Evolutionary conservation across 2,329 filamentous ascomycete species (phyloP), one percentile per base, ranked within the genome.

Genomic region (Tetracladium maxilliforme): DNA sequence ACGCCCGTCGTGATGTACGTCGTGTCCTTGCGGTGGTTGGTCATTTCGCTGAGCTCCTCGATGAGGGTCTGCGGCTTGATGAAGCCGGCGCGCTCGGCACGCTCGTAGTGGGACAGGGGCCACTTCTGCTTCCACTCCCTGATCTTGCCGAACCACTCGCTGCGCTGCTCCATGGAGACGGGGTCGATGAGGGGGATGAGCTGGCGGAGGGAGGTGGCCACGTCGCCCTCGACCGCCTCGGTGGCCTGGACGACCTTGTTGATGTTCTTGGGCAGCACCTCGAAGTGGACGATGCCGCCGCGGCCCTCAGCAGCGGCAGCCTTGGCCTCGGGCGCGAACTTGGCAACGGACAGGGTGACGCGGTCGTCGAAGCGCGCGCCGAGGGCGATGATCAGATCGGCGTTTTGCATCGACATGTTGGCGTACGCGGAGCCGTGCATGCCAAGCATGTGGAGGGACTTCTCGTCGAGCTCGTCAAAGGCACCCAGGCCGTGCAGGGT

Each of bases 191-290:
- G 60, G 8, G 87, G 86, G 18, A 95, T 43, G 25, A 95, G 72
- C 16, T 68, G 56, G 25, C 62, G 62, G 17, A 95, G 60, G 51
- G 92, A 95, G 11, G 73, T 58, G 4, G 75, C 73, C 16, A 93
- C 82, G 44, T 95, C 87, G 30, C 90, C 90, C 55, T 93, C 87
- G 11, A 95, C 76, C 22, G 90, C 87, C 56, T 94, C 84, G 21
- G 81, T 94, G 6, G 87, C 86, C 56, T 95, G 83, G 10, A 98
- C 79, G 21, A 95, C 86, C 68, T 95, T 98, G 72, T 95, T 95
- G 59, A 95, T 95, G 62, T 98, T 95, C 74, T 98, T 98, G 41
- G 90, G 87, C 77, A 95, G 79, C 43, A 98, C 87, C 49, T 95
- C 87, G 44, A 95, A 95, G 54, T 98, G 87, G 10, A 95, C 70